Evolutionary conservation across 2,329 filamentous ascomycete genomes (phyloP).

Genomic region (Thelonectria blattea): DNA sequence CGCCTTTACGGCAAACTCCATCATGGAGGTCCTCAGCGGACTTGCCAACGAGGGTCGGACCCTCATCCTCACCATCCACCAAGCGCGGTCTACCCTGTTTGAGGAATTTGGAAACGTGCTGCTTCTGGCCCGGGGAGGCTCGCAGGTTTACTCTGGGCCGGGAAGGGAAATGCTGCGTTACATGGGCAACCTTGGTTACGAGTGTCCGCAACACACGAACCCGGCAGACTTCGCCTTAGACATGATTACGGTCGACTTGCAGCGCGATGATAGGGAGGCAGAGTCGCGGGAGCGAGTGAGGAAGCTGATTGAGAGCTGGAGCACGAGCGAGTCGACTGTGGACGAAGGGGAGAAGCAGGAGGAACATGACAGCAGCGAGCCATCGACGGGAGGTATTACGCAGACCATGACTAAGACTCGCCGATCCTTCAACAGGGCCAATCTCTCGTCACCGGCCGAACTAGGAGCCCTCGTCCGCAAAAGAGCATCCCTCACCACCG

Average conservation of each 20-base stretch:
- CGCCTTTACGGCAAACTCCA: constrained; percentile 78
- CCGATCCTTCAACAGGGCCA: constrained; percentile 50
- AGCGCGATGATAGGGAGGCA: constrained; percentile 66
- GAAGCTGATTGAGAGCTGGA: constrained; percentile 66
- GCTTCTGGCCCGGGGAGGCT: constrained; percentile 72
- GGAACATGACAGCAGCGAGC: constrained; percentile 8
- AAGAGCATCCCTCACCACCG: constrained; percentile 64
- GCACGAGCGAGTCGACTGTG: constrained; percentile 18
- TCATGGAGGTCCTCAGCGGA: constrained; percentile 74
- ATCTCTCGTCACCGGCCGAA: constrained; percentile 71
- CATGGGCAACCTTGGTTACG: constrained; percentile 64
- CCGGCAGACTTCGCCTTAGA: constrained; percentile 81
- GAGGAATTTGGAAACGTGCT: constrained; percentile 73
- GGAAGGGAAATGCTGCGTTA: constrained; percentile 69
- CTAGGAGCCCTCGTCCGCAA: constrained; percentile 71
- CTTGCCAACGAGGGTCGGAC: constrained; percentile 77
- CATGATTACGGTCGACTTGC: constrained; percentile 76
- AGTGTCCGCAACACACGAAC: constrained; percentile 73
- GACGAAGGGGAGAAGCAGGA: constrained; percentile 38
- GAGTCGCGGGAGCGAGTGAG: constrained; percentile 68
- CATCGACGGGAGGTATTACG: neutral
- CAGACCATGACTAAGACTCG: constrained; percentile 30
- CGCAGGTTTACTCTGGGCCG: constrained; percentile 70
- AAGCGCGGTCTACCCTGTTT: constrained; percentile 76
- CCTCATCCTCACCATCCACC: constrained; percentile 78